Base-by-base conservation (phyloP, 805 yeast species). In the Pichia nakasei region DNA sequence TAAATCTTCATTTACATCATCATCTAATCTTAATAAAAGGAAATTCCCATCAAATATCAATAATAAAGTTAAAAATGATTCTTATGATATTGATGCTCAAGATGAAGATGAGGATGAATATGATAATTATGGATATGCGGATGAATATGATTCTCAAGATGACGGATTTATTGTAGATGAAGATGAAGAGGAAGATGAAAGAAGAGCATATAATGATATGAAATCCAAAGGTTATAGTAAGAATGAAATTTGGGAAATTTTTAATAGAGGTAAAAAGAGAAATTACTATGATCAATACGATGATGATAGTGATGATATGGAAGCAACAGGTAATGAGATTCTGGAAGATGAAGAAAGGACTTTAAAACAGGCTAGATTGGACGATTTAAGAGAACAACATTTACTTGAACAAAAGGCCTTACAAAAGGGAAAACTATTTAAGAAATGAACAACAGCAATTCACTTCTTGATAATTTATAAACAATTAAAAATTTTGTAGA, bases 241-340 rank as follows among this genome's bases (percentile, higher is more conserved):
- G 37, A 88, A 84, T 50, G 96, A 88, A 60, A 89, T 91, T 38
- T 87, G 96, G 96, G 76, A 80, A 18, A 73, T 91, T 62, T 84
- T 89, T 61, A 81, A 78, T 56, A 70, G 75, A 46, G 86, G 88
- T 4, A 71, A 70, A 46, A 68, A 72, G 43, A 67, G 86, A 37
- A 53, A 66, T 0, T 62, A 69, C 36, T 70, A 68, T 49, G 58
- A 66, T 22, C 60, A 62, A 27, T 62, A 69, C 43, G 71, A 68
- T 48, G 58, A 66, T 22, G 62, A 64, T 17, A 17, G 74, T 44
- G 80, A 73, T 46, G 87, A 85, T 55, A 91, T 93, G 97, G 97
- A 91, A 58, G 96, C 96, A 3, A 82, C 93, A 1, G 97, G 96
- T 22, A 80, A 80, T 22, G 97, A 91, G 50, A 78, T 93, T 21